Evolutionary conservation across 305 asterid genomes (phyloP).

Genomic region (Fraxinus sp.): DNA sequence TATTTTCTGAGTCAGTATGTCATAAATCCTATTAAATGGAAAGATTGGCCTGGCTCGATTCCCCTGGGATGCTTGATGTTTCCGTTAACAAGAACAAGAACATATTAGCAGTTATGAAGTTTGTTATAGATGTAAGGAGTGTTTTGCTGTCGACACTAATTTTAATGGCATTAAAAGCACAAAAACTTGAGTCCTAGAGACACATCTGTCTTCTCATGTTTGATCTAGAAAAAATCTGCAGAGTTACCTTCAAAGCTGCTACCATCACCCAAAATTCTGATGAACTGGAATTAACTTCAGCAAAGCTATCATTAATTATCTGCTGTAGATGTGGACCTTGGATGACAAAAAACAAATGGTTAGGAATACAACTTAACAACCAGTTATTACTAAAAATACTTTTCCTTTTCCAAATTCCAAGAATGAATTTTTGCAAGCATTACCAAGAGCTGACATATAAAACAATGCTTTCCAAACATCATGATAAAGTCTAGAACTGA

Average conservation of each 20-base stretch:
- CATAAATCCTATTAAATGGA: not conserved
- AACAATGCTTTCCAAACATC: not conserved
- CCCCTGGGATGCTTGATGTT: not conserved
- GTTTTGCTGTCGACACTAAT: not conserved
- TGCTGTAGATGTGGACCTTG: conserved; percentile 66
- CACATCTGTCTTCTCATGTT: not conserved
- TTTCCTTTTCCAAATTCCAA: not conserved
- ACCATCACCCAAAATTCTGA: conserved; percentile 93
- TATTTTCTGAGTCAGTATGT: not conserved
- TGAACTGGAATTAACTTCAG: conserved; percentile 72
- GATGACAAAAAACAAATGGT: conserved; percentile 26
- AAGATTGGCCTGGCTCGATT: not conserved
- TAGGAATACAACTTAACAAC: not conserved
- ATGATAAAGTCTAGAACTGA: not conserved
- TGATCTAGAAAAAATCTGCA: not conserved
- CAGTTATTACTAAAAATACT: not conserved
- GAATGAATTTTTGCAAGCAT: not conserved
- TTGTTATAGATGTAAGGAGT: not conserved
- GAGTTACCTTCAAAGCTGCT: conserved; percentile 79
- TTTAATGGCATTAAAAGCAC: not conserved
- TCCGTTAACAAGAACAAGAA: not conserved
- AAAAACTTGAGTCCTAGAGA: not conserved
- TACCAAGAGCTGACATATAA: not conserved
- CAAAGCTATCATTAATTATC: conserved; percentile 61
- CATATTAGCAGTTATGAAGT: not conserved